Base-by-base conservation (phyloP, 176 grass and related monocot species). In the Calamus simplicifolius region DNA sequence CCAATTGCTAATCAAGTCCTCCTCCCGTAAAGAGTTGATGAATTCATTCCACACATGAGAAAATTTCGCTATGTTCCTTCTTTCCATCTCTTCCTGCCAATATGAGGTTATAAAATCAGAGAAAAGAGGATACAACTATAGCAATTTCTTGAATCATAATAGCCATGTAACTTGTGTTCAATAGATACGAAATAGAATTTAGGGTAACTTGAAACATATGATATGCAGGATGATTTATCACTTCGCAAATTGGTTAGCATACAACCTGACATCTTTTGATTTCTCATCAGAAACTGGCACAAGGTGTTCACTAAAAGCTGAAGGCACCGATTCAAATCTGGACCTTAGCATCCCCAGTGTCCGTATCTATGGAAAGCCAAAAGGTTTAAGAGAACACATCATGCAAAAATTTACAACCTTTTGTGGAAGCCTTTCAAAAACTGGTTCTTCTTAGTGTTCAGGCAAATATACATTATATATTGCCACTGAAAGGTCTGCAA, bases 331-430 rank as follows among this genome's bases (percentile, higher is more conserved):
- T 29, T 76, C 58, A 51, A 98, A 98, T 77, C 93, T 92, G 29
- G 87, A 92, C 63, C 93, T 88, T 80, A 98, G 74, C 93, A 92
- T 92, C 4, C 87, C 84, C 66, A 98, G 82, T 3, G 87, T 98
- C 19, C 87, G 81, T 27, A 98, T 98, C 93, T 98, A 73, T 48
- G 73, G 28, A 19, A 82, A 77, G 57, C 5, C 56, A 63, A 80
- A 73, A 25, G 75, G 31, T 67, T 16, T 61, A 19, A 43, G 69
- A 63, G 54, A 49, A 66, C 16, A 78, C 54, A 16, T 51, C 1
- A 12, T 28, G 19, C 7, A 54, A 16, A 54, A 18, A 18, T 19
- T 17, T 18, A 19, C 14, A 19, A 27, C 48, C 50, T 28, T n/a
- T 16, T 62, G 5, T 2, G 48, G 0, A 13, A 13, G 35, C 35